phyloP scores from a whole-genome alignment of 257 asterid species.

The Linaria vulgaris region DNA sequence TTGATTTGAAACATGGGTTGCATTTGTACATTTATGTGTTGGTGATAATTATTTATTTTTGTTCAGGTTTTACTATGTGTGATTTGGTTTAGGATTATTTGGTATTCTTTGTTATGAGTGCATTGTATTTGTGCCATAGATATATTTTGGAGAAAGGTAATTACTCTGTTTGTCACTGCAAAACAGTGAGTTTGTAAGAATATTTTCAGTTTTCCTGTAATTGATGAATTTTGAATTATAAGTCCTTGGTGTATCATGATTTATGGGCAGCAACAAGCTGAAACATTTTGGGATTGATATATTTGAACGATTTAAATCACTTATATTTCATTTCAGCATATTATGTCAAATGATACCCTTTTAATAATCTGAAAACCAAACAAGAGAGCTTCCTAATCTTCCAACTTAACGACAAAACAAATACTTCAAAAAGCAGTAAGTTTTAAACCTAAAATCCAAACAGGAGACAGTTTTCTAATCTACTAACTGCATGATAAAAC shows the following conservation, averaged over 20 bases:
- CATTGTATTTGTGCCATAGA: slow-evolving; percentile 36
- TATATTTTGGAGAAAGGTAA: slow-evolving; percentile 17
- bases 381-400: background rate
- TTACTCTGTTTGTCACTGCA: slow-evolving; percentile 24
- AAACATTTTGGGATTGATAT: background rate
- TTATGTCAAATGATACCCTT: background rate
- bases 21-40: slow-evolving; percentile 27
- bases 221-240: background rate
- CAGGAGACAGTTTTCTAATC: background rate
- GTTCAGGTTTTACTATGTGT: slow-evolving; percentile 33
- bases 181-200: slow-evolving; percentile 21
- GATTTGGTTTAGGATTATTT: slow-evolving; percentile 33
- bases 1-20: slow-evolving; percentile 27
- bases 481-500: background rate
- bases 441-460: background rate
- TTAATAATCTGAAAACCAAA: background rate
- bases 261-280: no score
- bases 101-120: slow-evolving; percentile 28
- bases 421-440: background rate
- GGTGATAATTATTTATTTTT: slow-evolving; percentile 26
- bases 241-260: no score
- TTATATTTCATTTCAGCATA: background rate
- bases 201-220: slow-evolving; percentile 16
- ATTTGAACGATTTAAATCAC: background rate
- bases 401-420: no score